Evolutionary conservation across 2,329 filamentous ascomycete species (phyloP), one percentile per base, ranked within the genome.

Genomic region (Exutisphaerella laricina): DNA sequence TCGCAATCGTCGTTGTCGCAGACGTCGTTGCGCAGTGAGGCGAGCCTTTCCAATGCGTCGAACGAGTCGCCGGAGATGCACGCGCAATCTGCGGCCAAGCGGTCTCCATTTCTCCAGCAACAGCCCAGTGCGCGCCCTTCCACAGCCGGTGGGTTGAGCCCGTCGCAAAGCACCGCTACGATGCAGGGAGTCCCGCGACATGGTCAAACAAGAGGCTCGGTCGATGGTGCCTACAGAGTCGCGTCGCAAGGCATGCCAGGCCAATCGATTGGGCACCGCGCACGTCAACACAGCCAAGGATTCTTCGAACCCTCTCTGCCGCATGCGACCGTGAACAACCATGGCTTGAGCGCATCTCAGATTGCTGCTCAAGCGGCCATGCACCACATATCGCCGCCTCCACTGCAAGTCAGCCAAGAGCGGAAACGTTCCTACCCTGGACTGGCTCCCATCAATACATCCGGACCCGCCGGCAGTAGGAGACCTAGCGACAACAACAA

Each of bases 291-390:
- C 54, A 84, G 78, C 6, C 84, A 85, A 61, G 85, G 85, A 57
- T 78, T 82, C 58, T 89, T 89, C 59, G 85, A 89, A 60, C 79
- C 84, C 30, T 80, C 76, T 16, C 69, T 89, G 35, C 82, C 84
- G 16, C 58, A 62, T 43, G 51, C 60, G n/a, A 56, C 51, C 18
- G 46, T 57, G 7, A 58, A 56, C 17, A 51, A 39, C 22, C 47
- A 60, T 64, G 57, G 67, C 23, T 57, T 80, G 64, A 65, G 67
- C 66, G 79, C 84, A n/a, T 87, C 84, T 63, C 82, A 87, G 63
- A 87, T 88, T 51, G 85, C 85, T 28, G 85, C 85, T 13, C 85
- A 88, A 65, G 80, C 85, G 7, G 85, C 85, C 42, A 80, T 84
- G 58, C 80, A 86, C 69, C 58, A 60, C 14, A 44, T 58, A 4